Percentiles rank a stretch among this genome's conserved stretches.
Conservation (phyloP, 2,329 filamentous ascomycete genomes). For the Botrytis galanthina region DNA sequence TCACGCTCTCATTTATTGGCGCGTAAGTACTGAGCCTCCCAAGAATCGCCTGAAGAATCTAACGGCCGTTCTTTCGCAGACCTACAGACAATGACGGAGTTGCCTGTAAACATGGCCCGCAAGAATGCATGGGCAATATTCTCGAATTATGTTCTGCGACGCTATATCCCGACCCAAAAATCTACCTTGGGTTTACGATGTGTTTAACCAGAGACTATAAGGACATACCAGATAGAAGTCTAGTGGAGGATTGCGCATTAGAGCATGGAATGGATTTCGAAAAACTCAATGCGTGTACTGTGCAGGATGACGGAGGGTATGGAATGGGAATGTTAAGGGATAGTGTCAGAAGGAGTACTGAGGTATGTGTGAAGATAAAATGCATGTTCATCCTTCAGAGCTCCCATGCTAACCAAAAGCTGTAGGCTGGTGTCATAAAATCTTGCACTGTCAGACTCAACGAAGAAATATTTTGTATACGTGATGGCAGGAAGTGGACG, state of each 20-base stretch:
- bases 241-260: constrained; percentile 83
- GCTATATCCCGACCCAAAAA: constrained; percentile 81
- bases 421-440: constrained; percentile 59
- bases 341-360: constrained; percentile 62
- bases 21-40: constrained; percentile 49
- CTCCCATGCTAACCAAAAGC: constrained; percentile 9
- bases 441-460: constrained; percentile 80
- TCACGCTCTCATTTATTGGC: constrained; percentile 87
- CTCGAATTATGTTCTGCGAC: constrained; percentile 86
- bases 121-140: constrained; percentile 92
- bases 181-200: constrained; percentile 88
- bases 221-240: constrained; percentile 71
- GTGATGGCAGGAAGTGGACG: constrained; percentile 75
- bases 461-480: constrained; percentile 77
- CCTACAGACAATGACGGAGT: constrained; percentile 78
- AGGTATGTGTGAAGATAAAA: constrained; percentile 45
- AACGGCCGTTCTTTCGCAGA: constrained; percentile 38
- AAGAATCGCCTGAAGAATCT: not conserved
- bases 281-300: constrained; percentile 77
- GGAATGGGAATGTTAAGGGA: constrained; percentile 65
- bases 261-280: constrained; percentile 87
- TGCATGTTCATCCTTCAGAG: not conserved
- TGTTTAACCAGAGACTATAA: constrained; percentile 76
- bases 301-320: constrained; percentile 69
- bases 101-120: constrained; percentile 82